A percentile compares a stretch with the other conserved stretches of the same genome.
These are phyloP conservation scores for Skeletonema potamos DNA, from an alignment of 108 stramenopile genomes.

Conservation along the genomic window DNA sequence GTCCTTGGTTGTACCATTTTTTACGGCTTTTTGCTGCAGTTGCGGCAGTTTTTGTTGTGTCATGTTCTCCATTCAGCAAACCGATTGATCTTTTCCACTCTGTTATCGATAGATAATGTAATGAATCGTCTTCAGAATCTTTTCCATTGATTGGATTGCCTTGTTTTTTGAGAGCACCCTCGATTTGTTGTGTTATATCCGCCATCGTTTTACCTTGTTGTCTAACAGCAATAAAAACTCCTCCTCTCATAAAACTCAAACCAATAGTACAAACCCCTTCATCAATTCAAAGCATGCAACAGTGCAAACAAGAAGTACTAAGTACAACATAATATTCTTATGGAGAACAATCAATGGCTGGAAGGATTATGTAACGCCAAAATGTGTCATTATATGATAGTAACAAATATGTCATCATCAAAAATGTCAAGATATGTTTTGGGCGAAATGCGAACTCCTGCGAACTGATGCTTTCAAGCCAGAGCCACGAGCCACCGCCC, in stretches of 20 bases:
- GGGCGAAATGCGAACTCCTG: too few relatives aligned
- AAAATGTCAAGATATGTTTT: background rate
- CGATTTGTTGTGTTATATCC: conserved; percentile 36
- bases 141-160: conserved; percentile 36
- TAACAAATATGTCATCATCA: background rate
- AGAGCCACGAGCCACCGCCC: too few relatives aligned
- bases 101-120: conserved; percentile 23
- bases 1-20: conserved; percentile 80
- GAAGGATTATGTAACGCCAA: background rate
- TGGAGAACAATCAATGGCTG: too few relatives aligned
- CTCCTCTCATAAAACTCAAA: too few relatives aligned
- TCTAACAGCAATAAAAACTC: background rate
- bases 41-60: background rate
- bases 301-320: too few relatives aligned
- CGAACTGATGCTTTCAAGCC: too few relatives aligned
- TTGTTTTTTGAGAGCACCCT: conserved; percentile 22
- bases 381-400: background rate
- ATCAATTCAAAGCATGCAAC: too few relatives aligned
- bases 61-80: background rate
- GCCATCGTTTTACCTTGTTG: background rate
- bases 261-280: too few relatives aligned
- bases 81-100: conserved; percentile 25
- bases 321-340: too few relatives aligned
- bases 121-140: conserved; percentile 29
- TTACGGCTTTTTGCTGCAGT: background rate